Conservation (phyloP, 331 rosid genomes). For the Quercus phellos region DNA sequence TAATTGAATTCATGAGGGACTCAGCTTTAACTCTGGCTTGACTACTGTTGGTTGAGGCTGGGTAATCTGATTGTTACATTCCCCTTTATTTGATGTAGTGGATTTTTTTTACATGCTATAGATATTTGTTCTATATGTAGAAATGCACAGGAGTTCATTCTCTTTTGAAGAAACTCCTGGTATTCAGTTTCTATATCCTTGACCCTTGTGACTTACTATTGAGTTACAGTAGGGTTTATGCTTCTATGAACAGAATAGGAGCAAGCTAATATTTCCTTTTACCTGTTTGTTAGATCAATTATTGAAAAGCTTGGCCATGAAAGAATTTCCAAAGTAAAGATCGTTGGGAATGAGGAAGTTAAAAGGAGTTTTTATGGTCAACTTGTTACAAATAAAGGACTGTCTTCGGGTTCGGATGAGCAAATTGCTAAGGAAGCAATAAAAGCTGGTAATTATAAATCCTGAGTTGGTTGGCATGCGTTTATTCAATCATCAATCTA, state of each 20-base stretch:
- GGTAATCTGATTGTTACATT: not conserved
- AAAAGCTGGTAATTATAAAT: slow-evolving; percentile 57
- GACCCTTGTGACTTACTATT: slow-evolving; percentile 14
- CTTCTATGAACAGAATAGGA: not conserved
- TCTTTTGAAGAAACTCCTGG: slow-evolving; percentile 5
- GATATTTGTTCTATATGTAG: not conserved
- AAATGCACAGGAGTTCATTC: not conserved
- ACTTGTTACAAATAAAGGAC: slow-evolving; percentile 37
- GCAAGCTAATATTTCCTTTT: slow-evolving; percentile 22
- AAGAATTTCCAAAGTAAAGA: slow-evolving; percentile 56
- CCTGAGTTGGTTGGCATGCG: slow-evolving; percentile 14
- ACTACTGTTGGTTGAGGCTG: not conserved
- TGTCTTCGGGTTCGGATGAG: slow-evolving; percentile 62
- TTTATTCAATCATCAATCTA: slow-evolving; percentile 9
- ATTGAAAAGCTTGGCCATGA: slow-evolving; percentile 72
- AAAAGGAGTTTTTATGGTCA: slow-evolving; percentile 67
- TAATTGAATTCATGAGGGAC: not conserved
- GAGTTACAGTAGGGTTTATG: not conserved
- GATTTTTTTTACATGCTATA: not conserved
- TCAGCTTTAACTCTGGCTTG: not conserved
- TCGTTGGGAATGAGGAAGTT: slow-evolving; percentile 68
- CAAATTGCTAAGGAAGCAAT: slow-evolving; percentile 70
- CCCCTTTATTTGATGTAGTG: not conserved
- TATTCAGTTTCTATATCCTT: slow-evolving; percentile 13
- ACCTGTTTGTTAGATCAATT: slow-evolving; percentile 41